phyloP scores from a whole-genome alignment of 495 filamentous ascomycete genomes.

The Acidomyces sp. region DNA sequence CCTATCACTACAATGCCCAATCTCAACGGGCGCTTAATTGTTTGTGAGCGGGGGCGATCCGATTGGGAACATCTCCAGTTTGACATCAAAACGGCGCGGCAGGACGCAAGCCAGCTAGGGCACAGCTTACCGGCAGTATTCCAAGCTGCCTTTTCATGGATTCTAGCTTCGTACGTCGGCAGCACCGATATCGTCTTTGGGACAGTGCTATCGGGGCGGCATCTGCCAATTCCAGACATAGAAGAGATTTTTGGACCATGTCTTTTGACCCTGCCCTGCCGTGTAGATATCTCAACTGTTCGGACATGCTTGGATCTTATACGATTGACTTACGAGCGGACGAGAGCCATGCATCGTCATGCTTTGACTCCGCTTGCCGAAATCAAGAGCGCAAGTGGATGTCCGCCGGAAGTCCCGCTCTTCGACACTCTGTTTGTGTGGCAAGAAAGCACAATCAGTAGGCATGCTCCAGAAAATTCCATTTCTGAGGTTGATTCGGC shows the following conservation, averaged over 20 bases:
- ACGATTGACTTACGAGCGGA: constrained; percentile 43
- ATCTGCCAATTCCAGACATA: constrained; percentile 47
- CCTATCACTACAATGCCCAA: constrained; percentile 28
- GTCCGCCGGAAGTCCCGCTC: constrained; percentile 36
- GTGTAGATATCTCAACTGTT: constrained; percentile 38
- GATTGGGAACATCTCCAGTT: constrained; percentile 2
- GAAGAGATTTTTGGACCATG: constrained; percentile 63
- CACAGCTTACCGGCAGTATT: constrained; percentile 48
- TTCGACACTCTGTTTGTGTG: constrained; percentile 68
- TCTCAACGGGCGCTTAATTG: neutral
- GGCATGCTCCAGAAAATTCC: constrained; percentile 18
- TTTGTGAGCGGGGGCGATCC: neutral
- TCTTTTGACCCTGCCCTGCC: constrained; percentile 53
- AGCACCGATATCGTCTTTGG: constrained; percentile 60
- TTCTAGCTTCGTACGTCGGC: constrained; percentile 49
- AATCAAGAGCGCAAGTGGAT: constrained; percentile 45
- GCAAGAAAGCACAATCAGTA: constrained; percentile 50
- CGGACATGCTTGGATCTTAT: constrained; percentile 45
- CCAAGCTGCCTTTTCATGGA: constrained; percentile 54
- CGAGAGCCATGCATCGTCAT: constrained; percentile 46
- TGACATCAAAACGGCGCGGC: neutral
- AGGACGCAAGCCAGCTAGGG: constrained; percentile 8
- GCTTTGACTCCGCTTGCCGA: constrained; percentile 47
- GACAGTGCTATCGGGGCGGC: constrained; percentile 61
- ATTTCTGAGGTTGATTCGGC: constrained; percentile 40